phyloP scores from a whole-genome alignment of 2,329 filamentous ascomycete species.

The Huntiella decipiens region DNA sequence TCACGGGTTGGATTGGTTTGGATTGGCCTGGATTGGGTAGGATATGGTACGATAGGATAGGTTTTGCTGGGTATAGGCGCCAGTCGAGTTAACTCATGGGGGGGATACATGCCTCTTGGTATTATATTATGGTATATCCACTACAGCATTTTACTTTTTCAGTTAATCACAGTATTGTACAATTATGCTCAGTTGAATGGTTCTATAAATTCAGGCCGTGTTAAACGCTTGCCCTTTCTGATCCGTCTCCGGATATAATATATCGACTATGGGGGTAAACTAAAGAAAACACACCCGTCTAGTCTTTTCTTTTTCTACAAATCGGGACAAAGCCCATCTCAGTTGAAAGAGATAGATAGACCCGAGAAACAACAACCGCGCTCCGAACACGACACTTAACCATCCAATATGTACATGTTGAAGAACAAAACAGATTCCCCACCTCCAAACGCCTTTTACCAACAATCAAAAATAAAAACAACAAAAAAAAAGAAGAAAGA shows the following conservation, averaged over 20 bases:
- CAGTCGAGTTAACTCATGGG: neutral
- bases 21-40: neutral
- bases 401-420: no score
- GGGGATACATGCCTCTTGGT: neutral
- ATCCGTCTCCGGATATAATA: constrained; percentile 2
- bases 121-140: neutral
- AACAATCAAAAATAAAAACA: no score
- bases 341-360: neutral
- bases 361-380: neutral
- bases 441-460: no score
- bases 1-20: neutral
- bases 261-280: no score
- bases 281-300: neutral
- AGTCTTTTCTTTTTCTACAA: constrained; percentile 6
- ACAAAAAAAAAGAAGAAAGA: neutral
- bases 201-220: constrained; percentile 11
- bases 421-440: no score
- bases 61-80: neutral
- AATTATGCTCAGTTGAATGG: constrained; percentile 10
- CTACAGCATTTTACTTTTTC: neutral
- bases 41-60: neutral
- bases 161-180: neutral
- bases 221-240: constrained; percentile 11
- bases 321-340: neutral
- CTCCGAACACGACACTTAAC: neutral